A percentile compares a stretch with the other conserved stretches of the same genome.
Conservation (phyloP, 2,329 filamentous ascomycete genomes). For the Zopfia rhizophila region DNA sequence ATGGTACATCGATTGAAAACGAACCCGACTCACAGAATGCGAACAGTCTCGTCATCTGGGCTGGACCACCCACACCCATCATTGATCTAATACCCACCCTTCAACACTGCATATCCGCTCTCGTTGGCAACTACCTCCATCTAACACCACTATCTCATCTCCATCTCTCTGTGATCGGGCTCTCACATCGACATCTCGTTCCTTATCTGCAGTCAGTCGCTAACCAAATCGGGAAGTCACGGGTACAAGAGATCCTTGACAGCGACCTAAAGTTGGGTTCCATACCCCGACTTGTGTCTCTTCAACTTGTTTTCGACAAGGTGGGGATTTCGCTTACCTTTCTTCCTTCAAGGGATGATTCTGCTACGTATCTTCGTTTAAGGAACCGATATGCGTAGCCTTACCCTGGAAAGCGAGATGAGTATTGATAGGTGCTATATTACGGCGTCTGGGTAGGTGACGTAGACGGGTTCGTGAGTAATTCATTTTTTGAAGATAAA, state of each 20-base stretch:
- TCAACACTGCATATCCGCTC: constrained; percentile 1
- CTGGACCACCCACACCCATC: constrained; percentile 12
- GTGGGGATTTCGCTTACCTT: constrained; percentile 28
- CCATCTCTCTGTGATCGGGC: constrained; percentile 25
- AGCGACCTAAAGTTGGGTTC: constrained; percentile 2
- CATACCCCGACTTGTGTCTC: constrained; percentile 16
- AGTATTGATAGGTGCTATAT: constrained; percentile 28
- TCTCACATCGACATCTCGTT: constrained; percentile 25
- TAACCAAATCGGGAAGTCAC: constrained; percentile 9
- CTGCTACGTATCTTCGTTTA: constrained; percentile 26
- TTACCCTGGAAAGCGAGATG: constrained; percentile 21
- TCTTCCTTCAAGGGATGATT: constrained; percentile 7
- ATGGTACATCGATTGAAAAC: not conserved
- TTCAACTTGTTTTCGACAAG: constrained; percentile 21
- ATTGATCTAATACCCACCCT: constrained; percentile 9
- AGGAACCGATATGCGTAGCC: constrained; percentile 20
- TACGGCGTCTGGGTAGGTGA: constrained; percentile 23
- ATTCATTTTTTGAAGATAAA: constrained; percentile 12
- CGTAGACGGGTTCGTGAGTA: constrained; percentile 23
- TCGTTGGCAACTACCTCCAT: constrained; percentile 20
- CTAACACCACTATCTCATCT: constrained; percentile 15
- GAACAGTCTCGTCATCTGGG: constrained; percentile 21
- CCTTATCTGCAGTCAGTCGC: constrained; percentile 11
- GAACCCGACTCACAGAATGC: constrained; percentile 15
- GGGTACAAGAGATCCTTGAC: constrained; percentile 22